Conservation (phyloP, 2,329 filamentous ascomycete genomes). For the Sporothrix humicola region DNA sequence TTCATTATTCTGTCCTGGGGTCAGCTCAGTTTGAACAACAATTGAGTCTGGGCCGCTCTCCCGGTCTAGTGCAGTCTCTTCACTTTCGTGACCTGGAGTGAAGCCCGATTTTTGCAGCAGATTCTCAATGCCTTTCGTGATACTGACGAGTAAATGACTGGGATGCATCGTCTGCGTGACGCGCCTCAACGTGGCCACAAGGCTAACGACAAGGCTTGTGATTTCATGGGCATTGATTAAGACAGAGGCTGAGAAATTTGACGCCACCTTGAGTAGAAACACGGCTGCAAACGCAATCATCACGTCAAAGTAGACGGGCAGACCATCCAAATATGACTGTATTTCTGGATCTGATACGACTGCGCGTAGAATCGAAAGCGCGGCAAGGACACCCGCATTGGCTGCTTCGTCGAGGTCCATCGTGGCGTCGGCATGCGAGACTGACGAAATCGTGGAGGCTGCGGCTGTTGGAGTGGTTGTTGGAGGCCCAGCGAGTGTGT, state of each 20-base stretch:
- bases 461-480: neutral
- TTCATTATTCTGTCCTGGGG: neutral
- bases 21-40: neutral
- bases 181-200: conserved; percentile 30
- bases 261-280: conserved; percentile 41
- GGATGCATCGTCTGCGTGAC: conserved; percentile 37
- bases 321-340: conserved; percentile 28
- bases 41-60: neutral
- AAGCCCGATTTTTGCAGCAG: conserved; percentile 18
- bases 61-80: neutral
- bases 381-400: conserved; percentile 38
- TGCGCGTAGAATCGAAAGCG: conserved; percentile 19
- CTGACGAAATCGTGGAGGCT: neutral
- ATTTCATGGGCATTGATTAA: conserved; percentile 40
- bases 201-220: conserved; percentile 27
- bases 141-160: conserved; percentile 36
- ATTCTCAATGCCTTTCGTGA: conserved; percentile 29
- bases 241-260: conserved; percentile 35
- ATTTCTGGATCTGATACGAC: conserved; percentile 28
- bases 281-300: conserved; percentile 33
- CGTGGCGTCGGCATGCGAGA: conserved; percentile 23
- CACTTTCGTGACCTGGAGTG: no score
- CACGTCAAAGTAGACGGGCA: conserved; percentile 33
- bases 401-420: conserved; percentile 41
- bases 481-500: neutral